A percentile compares a stretch with the other conserved stretches of the same genome.
Conservation (phyloP, 2,329 filamentous ascomycete species). For the Graphilbum fragrans region DNA sequence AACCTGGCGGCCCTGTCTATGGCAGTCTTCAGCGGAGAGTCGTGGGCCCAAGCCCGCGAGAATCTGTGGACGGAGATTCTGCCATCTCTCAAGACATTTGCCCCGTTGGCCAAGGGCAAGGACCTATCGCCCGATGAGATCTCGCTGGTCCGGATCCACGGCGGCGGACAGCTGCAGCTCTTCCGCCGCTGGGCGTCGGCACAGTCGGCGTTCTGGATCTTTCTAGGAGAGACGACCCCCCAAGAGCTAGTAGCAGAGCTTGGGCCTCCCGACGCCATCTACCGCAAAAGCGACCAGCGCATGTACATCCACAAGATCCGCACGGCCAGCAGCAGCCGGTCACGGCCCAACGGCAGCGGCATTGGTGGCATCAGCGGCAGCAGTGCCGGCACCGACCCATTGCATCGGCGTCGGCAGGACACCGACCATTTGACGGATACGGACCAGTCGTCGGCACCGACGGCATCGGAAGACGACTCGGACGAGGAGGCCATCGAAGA, state of each 20-base stretch:
- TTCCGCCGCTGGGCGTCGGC: slow-evolving; percentile 51
- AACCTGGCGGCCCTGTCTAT: slow-evolving; percentile 71
- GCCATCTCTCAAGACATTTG: slow-evolving; percentile 60
- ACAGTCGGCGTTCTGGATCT: slow-evolving; percentile 45
- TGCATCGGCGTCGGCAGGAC: slow-evolving; percentile 31
- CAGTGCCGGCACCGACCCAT: slow-evolving; percentile 17
- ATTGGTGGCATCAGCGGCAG: slow-evolving; percentile 34
- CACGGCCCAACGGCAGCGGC: slow-evolving; percentile 28
- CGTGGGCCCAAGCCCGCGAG: slow-evolving; percentile 74
- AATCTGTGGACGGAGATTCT: slow-evolving; percentile 65
- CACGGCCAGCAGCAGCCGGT: slow-evolving; percentile 36
- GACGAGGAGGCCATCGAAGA: slow-evolving; percentile 46
- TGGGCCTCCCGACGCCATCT: slow-evolving; percentile 87
- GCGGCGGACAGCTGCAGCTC: slow-evolving; percentile 67
- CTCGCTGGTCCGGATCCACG: slow-evolving; percentile 65
- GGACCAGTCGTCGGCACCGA: slow-evolving; percentile 63
- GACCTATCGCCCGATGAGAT: slow-evolving; percentile 83
- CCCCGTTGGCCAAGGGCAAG: slow-evolving; percentile 56
- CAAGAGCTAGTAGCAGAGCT: slow-evolving; percentile 87
- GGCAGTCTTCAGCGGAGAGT: slow-evolving; percentile 82
- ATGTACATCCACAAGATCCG: slow-evolving; percentile 72
- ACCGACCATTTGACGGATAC: slow-evolving; percentile 48
- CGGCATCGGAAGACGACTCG: slow-evolving; percentile 56
- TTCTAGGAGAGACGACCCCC: slow-evolving; percentile 74
- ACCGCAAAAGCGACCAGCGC: slow-evolving; percentile 78